phyloP scores from a whole-genome alignment of 306 rosid species.

The Heteromeles arbutifolia region DNA sequence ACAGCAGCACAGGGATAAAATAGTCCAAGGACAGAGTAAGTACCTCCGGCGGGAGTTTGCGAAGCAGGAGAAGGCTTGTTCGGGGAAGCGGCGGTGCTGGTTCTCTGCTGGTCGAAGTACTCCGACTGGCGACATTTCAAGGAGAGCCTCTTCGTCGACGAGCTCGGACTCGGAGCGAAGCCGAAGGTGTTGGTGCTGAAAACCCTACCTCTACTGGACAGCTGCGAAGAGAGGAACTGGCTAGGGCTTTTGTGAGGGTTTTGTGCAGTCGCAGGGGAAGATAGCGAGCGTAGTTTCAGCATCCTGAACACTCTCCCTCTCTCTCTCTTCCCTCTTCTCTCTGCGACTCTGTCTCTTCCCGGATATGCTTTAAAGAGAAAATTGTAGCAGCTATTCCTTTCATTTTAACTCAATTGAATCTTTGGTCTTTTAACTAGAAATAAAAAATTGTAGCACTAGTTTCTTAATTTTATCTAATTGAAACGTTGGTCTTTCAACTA shows the following conservation, averaged over 20 bases:
- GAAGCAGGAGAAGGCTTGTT: slow-evolving; percentile 18
- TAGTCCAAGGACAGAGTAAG: background rate
- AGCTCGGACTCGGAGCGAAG: slow-evolving; percentile 15
- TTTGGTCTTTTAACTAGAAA: too few relatives aligned
- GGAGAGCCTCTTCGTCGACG: slow-evolving; percentile 17
- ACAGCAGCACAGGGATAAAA: background rate
- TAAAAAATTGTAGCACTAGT: too few relatives aligned
- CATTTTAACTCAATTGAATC: too few relatives aligned
- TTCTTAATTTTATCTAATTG: too few relatives aligned
- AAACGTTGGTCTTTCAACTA: too few relatives aligned
- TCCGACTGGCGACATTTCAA: slow-evolving; percentile 61
- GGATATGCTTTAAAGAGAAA: background rate
- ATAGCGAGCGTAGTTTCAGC: slow-evolving; percentile 40
- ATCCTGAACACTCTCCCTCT: slow-evolving; percentile 8
- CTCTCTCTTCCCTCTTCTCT: background rate
- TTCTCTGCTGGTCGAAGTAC: slow-evolving; percentile 36
- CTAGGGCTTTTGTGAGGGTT: slow-evolving; percentile 18
- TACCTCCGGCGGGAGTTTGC: slow-evolving; percentile 40
- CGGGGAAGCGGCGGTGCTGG: slow-evolving; percentile 13
- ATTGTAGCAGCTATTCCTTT: too few relatives aligned
- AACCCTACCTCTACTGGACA: slow-evolving; percentile 10
- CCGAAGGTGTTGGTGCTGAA: slow-evolving; percentile 22
- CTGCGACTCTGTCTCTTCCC: background rate
- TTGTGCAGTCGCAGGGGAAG: slow-evolving; percentile 30
- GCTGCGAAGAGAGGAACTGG: slow-evolving; percentile 11